Percentiles rank a stretch among this genome's conserved stretches.
Evolutionary conservation across 371 early-diverging fungal species (phyloP).

Genomic region (Rhizopus delemar): DNA sequence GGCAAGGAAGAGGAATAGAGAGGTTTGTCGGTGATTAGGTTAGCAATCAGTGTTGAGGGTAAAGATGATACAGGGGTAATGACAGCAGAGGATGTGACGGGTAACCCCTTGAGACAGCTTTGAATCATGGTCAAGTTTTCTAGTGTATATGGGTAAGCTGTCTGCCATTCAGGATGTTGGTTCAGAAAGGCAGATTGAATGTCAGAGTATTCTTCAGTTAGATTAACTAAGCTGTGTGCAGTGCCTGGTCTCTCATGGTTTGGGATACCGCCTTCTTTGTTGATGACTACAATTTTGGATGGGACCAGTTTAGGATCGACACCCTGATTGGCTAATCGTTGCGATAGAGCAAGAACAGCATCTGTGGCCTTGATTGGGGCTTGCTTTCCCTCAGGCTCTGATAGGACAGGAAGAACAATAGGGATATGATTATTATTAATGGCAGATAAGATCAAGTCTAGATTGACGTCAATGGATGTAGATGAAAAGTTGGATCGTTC

Average conservation of each 20-base stretch:
- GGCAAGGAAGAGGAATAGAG: conserved; percentile 54
- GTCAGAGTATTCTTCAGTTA: conserved; percentile 45
- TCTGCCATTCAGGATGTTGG: conserved; percentile 28
- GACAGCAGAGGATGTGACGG: conserved; percentile 47
- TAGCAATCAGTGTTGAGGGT: conserved; percentile 46
- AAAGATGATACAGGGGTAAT: conserved; percentile 45
- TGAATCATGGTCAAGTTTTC: conserved; percentile 36
- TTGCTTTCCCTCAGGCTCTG: conserved; percentile 26
- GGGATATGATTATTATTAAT: conserved; percentile 47
- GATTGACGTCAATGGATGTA: conserved; percentile 24
- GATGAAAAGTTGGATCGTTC: conserved; percentile 16
- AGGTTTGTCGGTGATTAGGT: conserved; percentile 55
- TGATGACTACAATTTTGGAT: conserved; percentile 48
- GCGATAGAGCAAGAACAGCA: conserved; percentile 34
- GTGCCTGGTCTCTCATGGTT: conserved; percentile 51
- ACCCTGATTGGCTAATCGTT: conserved; percentile 20
- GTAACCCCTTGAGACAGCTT: conserved; percentile 36
- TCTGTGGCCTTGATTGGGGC: conserved; percentile 32
- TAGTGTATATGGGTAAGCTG: conserved; percentile 16
- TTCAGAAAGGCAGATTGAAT: conserved; percentile 34
- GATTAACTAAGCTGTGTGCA: conserved; percentile 52
- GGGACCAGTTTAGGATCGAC: conserved; percentile 28
- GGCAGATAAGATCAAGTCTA: conserved; percentile 44
- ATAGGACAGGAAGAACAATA: conserved; percentile 43
- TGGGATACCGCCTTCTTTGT: conserved; percentile 52